Evolutionary conservation across 2,329 filamentous ascomycete genomes (phyloP), one percentile per base, ranked within the genome.

Genomic region (Hypoxylon sp.): DNA sequence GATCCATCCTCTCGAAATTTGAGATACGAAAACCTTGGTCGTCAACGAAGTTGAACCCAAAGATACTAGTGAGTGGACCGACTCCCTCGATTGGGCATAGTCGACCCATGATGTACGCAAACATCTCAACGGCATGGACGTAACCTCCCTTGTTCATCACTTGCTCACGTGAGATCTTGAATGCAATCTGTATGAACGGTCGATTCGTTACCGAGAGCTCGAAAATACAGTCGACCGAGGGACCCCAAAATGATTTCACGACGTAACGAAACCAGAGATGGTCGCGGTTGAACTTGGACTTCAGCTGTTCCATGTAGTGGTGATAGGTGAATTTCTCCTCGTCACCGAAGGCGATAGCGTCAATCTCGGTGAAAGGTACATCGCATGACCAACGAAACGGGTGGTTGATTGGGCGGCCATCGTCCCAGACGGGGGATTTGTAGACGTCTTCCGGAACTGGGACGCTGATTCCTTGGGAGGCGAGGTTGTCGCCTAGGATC

Each of bases 221-320:
- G 37, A 46, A 57, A 46, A 62, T 31, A 14, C 50, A 65, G 1
- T 9, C 47, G 22, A 62, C 42, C 4, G 24, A 2, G 2, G 57
- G 26, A 3, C 61, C 66, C 55, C 57, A 68, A 31, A 61, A 68
- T 3, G 66, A 65, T 24, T 22, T 13, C 2, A 65, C 46, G 13
- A 64, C 11, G 31, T 13, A 35, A 6, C 37, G 50, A 31, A 68
- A 64, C 50, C 52, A 68, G 6, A 22, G 11, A 14, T 37, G 57
- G 26, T 68, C 33, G 13, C 10, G 17, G 17, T 44, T 1, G 39
- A 22, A 44, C 39, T 44, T 22, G 17, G 39, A 19, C 17, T 44
- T 11, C 2, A 44, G 39, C 39, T 22, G 39, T 11, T 22, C 8
- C 2, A 44, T 4, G n/a, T 44, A 44, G 1, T 11, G 3, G 11